Evolutionary conservation across 225 moss, liverwort and hornwort genomes (phyloP), one percentile per base, ranked within the genome.

Genomic region (Pseudoscleropodium purum): DNA sequence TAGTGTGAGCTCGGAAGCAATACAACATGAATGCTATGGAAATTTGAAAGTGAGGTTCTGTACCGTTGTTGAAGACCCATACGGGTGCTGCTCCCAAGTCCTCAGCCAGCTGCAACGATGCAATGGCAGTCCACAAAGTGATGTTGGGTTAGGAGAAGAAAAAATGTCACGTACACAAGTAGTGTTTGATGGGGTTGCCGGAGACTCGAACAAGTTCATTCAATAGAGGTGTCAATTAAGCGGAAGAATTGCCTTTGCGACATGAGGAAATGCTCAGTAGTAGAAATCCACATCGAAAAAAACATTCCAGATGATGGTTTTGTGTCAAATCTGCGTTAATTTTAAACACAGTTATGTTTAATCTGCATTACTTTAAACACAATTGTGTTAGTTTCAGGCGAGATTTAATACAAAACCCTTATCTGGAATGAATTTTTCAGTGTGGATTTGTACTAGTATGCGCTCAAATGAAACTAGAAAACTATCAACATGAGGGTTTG

Each of bases 1-100:
- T 6, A 45, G 45, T 45, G 45, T 45, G 47, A 47, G 18, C 13
- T 45, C 5, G 0, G 6, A 76, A 37, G 51, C 3, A 0, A n/a
- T 9, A 4, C 27, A 76, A 63, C 26, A 51, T 18, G 43, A 47
- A 36, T 0, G 7, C 13, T 29, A 23, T 8, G 7, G 18, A 24
- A 39, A 15, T 17, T 56, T 33, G 63, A 37, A 57, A 51, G 45
- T 30, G 31, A 74, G 14, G 11, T 69, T 68, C 16, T 67, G n/a
- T 89, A 97, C 98, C 99, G 20, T 92, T 99, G 90, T 99, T 99
- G 93, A 99, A 96, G 79, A 99, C 99, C 99, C 96, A 97, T n/a
- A 99, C 84, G 70, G 99, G 96, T 26, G 86, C 82, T 81, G 99
- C 90, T 51, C 90, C 89, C 16, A 97, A 67, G 94, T 99, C 99